phyloP scores from a whole-genome alignment of 2,329 filamentous ascomycete species.

The Pseudocercospora eumusae region DNA sequence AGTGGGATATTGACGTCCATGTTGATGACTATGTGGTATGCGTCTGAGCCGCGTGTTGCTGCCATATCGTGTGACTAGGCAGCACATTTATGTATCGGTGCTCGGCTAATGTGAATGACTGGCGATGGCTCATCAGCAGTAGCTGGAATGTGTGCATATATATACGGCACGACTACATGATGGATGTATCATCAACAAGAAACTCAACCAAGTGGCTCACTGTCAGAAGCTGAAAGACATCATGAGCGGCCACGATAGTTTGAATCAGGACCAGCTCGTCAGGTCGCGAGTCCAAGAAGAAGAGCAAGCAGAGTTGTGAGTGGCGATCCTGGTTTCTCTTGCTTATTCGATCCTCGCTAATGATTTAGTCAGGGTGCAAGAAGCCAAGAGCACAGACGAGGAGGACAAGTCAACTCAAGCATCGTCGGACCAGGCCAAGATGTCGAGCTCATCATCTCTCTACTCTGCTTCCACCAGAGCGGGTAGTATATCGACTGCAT shows the following conservation, averaged over 20 bases:
- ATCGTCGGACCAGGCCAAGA: background rate
- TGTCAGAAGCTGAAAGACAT: background rate
- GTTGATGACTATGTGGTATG: background rate
- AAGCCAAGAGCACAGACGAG: background rate
- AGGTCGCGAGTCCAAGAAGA: background rate
- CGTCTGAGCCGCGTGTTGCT: background rate
- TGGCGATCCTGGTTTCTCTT: background rate
- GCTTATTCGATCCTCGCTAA: background rate
- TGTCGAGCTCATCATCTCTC: background rate
- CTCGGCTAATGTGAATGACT: background rate
- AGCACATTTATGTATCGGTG: background rate
- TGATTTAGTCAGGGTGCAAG: background rate
- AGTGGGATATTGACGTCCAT: background rate
- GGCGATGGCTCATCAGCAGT: background rate
- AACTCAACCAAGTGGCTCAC: background rate
- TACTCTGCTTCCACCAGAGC: background rate
- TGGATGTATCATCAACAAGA: background rate
- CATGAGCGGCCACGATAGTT: background rate
- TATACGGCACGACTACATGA: background rate
- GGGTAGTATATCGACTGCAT: conserved; percentile 8
- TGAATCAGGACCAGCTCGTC: background rate
- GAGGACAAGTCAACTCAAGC: background rate
- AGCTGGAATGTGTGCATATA: background rate
- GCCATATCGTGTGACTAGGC: background rate
- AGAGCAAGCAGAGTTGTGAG: background rate